phyloP scores from a whole-genome alignment of 345 rosid species.

The Bruguiera sexangula region DNA sequence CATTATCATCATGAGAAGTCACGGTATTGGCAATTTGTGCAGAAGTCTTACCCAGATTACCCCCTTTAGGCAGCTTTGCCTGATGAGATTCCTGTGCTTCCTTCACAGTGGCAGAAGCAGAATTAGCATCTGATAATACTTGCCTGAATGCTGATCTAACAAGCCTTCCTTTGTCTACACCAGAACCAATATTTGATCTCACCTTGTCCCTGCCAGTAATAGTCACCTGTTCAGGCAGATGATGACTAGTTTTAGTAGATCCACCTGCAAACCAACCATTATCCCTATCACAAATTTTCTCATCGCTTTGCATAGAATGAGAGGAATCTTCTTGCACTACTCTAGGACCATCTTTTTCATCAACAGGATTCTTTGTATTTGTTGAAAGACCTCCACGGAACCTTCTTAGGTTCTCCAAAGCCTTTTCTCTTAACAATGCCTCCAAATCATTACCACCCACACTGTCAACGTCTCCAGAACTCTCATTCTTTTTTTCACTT shows the following conservation, averaged over 20 bases:
- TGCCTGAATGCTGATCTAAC: slow-evolving; percentile 35
- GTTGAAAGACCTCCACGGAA: slow-evolving; percentile 43
- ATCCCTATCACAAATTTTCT: slow-evolving; percentile 18
- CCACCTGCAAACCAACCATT: slow-evolving; percentile 21
- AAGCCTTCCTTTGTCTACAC: slow-evolving; percentile 32
- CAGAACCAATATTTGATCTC: slow-evolving; percentile 18
- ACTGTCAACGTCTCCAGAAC: slow-evolving; percentile 20
- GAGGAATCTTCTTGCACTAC: slow-evolving; percentile 22
- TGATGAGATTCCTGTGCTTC: slow-evolving; percentile 14
- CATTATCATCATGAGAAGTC: no score
- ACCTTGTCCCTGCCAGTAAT: slow-evolving; percentile 13
- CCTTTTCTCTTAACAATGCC: slow-evolving; percentile 61
- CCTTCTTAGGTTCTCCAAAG: slow-evolving; percentile 68
- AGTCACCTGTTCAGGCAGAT: slow-evolving; percentile 9
- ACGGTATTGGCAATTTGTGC: neutral
- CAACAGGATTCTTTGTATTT: slow-evolving; percentile 14
- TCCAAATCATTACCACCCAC: slow-evolving; percentile 49
- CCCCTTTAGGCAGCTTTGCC: neutral
- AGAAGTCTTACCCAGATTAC: slow-evolving; percentile 11
- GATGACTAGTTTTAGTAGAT: slow-evolving; percentile 20
- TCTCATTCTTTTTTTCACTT: slow-evolving; percentile 17
- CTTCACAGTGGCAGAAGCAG: slow-evolving; percentile 2
- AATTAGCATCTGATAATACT: slow-evolving; percentile 21
- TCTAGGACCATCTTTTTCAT: slow-evolving; percentile 21
- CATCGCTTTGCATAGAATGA: slow-evolving; percentile 11